phyloP scores from a whole-genome alignment of 2,329 filamentous ascomycete species.

The Lecanicillium sp. region DNA sequence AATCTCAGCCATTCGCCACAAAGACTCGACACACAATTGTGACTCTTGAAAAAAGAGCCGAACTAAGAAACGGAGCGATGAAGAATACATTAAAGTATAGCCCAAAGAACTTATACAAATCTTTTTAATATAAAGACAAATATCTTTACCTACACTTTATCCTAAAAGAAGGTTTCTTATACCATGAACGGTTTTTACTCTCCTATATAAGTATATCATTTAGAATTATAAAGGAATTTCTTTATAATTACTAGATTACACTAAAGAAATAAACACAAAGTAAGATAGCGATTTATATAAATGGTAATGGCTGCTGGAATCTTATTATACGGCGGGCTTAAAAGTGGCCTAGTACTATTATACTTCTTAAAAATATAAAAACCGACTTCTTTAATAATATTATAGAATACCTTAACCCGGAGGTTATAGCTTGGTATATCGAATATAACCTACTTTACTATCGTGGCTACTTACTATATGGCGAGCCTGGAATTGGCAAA shows the following conservation, averaged over 20 bases:
- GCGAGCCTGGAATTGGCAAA: slow-evolving; percentile 35
- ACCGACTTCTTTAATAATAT: slow-evolving; percentile 26
- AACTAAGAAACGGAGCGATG: not conserved
- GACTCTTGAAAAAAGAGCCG: not conserved
- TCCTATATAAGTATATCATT: slow-evolving; percentile 21
- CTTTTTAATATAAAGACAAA: slow-evolving; percentile 15
- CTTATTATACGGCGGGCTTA: slow-evolving; percentile 19
- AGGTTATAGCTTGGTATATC: slow-evolving; percentile 26
- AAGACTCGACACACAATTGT: not conserved
- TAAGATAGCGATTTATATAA: slow-evolving; percentile 26
- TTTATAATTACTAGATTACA: slow-evolving; percentile 23
- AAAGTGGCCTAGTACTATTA: slow-evolving; percentile 17
- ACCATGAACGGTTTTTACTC: slow-evolving; percentile 20
- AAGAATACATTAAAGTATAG: slow-evolving; percentile 5
- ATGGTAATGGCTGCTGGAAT: slow-evolving; percentile 21
- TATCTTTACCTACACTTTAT: slow-evolving; percentile 14
- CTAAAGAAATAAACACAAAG: slow-evolving; percentile 25
- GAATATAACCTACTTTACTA: slow-evolving; percentile 24
- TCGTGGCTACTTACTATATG: slow-evolving; percentile 34
- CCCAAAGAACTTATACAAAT: not conserved
- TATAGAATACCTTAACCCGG: slow-evolving; percentile 29
- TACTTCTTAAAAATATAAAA: slow-evolving; percentile 16
- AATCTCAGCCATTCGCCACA: slow-evolving; percentile 1
- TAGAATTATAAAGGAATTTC: slow-evolving; percentile 22
- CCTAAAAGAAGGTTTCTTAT: slow-evolving; percentile 9